These are phyloP conservation scores for Candida nemodendra DNA, from an alignment of 805 yeast species.

Conservation along the genomic window DNA sequence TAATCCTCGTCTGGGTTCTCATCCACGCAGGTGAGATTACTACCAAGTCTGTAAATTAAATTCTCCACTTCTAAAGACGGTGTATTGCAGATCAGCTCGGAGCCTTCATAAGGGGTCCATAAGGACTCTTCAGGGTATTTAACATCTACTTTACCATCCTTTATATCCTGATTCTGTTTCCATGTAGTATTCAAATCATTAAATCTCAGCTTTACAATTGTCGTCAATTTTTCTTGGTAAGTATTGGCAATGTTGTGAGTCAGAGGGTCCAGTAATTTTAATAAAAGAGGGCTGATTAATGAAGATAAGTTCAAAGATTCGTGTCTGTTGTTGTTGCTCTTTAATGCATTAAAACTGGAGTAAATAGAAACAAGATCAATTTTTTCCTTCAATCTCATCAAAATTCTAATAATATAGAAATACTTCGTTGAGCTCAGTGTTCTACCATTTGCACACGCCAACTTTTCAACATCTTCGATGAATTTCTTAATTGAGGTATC, in stretches of 20 bases:
- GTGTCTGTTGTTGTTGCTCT: conserved; percentile 3
- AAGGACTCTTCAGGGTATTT: conserved; percentile 20
- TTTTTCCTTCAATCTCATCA: conserved; percentile 24
- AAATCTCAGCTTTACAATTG: conserved; percentile 14
- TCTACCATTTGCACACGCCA: conserved; percentile 1
- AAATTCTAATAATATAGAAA: conserved; percentile 26
- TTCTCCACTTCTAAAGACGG: conserved; percentile 25
- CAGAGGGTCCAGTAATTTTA: conserved; percentile 13
- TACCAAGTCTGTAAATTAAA: conserved; percentile 19
- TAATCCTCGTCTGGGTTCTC: conserved; percentile 23
- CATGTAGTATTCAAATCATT: background rate
- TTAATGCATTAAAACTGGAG: conserved; percentile 8
- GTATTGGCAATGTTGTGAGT: conserved; percentile 8
- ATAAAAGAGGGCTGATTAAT: conserved; percentile 15
- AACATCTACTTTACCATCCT: background rate
- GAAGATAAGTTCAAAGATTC: conserved; percentile 14
- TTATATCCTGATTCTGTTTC: no score
- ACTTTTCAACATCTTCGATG: conserved; percentile 11
- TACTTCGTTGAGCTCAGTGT: conserved; percentile 14
- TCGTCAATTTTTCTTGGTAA: conserved; percentile 9
- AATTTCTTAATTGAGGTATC: conserved; percentile 19
- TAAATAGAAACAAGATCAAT: conserved; percentile 19
- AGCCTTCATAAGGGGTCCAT: conserved; percentile 18
- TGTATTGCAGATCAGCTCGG: conserved; percentile 17
- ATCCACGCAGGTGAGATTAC: conserved; percentile 12